Evolutionary conservation across 305 asterid species (phyloP), one percentile per base, ranked within the genome.

Genomic region (Fraxinus ornus): DNA sequence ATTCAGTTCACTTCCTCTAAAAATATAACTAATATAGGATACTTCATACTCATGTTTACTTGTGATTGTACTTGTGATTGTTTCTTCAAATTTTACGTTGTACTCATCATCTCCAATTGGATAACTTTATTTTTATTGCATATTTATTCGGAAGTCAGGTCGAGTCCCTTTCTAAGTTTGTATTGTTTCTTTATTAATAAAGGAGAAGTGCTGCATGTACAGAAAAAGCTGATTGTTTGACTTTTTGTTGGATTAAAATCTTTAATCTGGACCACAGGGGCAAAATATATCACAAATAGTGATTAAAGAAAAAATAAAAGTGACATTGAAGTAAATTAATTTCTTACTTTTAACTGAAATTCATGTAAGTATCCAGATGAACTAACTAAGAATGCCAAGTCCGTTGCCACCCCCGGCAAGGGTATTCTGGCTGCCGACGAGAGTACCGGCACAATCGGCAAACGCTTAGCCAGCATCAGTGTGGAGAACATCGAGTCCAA

Each of bases 381-480:
- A 78, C 93, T 94, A 17, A 92, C 91, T n/a, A 92, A 90, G 94
- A 94, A 84, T 22, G 98, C 98, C 80, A 91, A 90, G 89, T 90
- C 87, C 92, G 89, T 92, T 33, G 97, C 98, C 66, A 94, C 86
- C 3, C 94, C 98, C 0, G 97, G 98, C 8, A 94, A 94, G 86
- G 98, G 98, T 28, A 94, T 92, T 62, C 70, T 92, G 7, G 97
- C 97, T 6, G 98, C 98, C 13, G 98, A 94, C 83, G 98, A 94
- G 89, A 90, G 94, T 89, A 94, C 97, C 4, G 95, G 98, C 88
- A 94, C 95, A 13, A 91, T 92, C 82, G 98, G 98, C 7, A 94
- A 94, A 26, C 95, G 98, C 7, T 88, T 94, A 13, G 71, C 97
- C 5, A 93, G 95, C 91, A 93, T 94, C 75, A 88, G 82, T 81